A percentile compares a stretch with the other conserved stretches of the same genome.
These are phyloP conservation scores for Globisporangium polare DNA, from an alignment of 352 stramenopile genomes.

Conservation along the genomic window DNA sequence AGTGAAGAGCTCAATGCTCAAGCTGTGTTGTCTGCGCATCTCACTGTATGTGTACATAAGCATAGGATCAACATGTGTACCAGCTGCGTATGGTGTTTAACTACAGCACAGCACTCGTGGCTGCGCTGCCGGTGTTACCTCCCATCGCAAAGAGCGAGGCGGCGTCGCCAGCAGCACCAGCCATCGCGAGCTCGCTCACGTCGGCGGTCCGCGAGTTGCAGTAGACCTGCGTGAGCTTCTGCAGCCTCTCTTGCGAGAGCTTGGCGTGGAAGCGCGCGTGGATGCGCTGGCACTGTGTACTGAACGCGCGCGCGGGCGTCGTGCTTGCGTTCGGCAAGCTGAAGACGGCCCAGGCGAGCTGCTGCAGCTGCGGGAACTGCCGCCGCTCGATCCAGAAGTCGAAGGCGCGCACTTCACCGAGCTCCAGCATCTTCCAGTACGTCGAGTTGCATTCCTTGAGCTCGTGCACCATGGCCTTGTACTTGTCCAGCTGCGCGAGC, in stretches of 20 bases:
- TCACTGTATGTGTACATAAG: no score
- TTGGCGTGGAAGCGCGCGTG: slow-evolving; percentile 41
- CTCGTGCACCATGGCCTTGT: slow-evolving; percentile 39
- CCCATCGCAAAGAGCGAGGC: background rate
- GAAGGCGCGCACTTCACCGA: slow-evolving; percentile 37
- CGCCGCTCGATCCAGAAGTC: slow-evolving; percentile 62
- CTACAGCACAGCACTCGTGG: slow-evolving; percentile 1
- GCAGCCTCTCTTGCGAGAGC: slow-evolving; percentile 37
- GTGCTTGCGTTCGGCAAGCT: slow-evolving; percentile 45
- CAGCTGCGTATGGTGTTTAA: background rate
- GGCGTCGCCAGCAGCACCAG: background rate
- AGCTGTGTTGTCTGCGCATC: no score
- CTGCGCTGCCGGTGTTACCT: background rate
- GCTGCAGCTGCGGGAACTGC: slow-evolving; percentile 56
- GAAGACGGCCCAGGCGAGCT: slow-evolving; percentile 55
- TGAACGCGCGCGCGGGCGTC: slow-evolving; percentile 31
- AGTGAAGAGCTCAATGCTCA: no score
- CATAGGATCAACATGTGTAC: background rate
- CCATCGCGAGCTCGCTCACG: slow-evolving; percentile 2
- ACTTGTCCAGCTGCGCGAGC: slow-evolving; percentile 44
- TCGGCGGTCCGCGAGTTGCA: slow-evolving; percentile 43
- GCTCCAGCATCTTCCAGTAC: slow-evolving; percentile 52
- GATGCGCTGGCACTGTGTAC: slow-evolving; percentile 23
- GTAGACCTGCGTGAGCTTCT: slow-evolving; percentile 59
- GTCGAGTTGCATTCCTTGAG: slow-evolving; percentile 49